A percentile compares a stretch with the other conserved stretches of the same genome.
These are phyloP conservation scores for Apiospora marii DNA, from an alignment of 2,329 filamentous ascomycete genomes.

Conservation along the genomic window DNA sequence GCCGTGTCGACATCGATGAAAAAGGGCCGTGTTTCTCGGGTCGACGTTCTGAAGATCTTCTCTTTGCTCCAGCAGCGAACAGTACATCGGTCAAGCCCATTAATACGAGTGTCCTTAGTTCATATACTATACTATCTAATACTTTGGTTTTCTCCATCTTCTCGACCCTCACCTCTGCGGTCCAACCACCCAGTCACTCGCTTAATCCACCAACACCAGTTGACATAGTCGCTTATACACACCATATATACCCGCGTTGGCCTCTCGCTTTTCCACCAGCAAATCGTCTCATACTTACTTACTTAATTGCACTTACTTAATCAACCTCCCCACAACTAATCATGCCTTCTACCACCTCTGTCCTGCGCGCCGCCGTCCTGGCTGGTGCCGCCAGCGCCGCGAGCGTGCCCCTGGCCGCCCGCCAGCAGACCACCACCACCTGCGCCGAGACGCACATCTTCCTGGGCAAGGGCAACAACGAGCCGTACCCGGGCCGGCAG, in stretches of 20 bases:
- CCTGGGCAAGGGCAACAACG: constrained; percentile 42
- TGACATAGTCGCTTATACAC: background rate
- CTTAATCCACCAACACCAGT: background rate
- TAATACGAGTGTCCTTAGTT: constrained; percentile 8
- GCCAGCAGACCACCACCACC: constrained; percentile 25
- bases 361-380: constrained; percentile 25
- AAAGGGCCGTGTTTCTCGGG: constrained; percentile 6
- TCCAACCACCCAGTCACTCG: constrained; percentile 7
- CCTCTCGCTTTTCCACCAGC: background rate
- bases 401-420: constrained; percentile 7
- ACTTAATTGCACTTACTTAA: background rate
- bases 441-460: constrained; percentile 38
- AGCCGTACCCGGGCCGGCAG: constrained; percentile 46
- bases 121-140: constrained; percentile 8
- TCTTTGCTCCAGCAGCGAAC: constrained; percentile 4
- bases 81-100: background rate
- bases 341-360: constrained; percentile 23
- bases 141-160: background rate
- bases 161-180: background rate
- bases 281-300: background rate
- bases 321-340: background rate
- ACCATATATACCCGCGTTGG: constrained; percentile 1
- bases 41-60: background rate
- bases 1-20: background rate
- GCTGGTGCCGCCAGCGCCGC: constrained; percentile 19